A percentile compares a stretch with the other conserved stretches of the same genome.
Conservation (phyloP, 2,329 filamentous ascomycete species). For the Acarospora socialis region DNA sequence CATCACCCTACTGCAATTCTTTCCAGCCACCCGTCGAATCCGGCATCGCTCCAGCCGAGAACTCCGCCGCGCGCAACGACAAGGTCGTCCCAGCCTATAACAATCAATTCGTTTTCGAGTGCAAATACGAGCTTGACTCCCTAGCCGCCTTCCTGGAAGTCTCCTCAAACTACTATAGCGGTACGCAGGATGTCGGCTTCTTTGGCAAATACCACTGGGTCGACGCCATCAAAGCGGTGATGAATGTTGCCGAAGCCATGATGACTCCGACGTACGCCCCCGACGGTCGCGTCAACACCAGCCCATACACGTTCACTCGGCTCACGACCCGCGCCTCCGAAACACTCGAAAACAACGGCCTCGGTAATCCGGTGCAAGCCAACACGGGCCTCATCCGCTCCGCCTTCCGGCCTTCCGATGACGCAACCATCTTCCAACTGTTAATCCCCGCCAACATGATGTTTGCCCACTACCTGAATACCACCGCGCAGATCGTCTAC, state of each 20-base stretch:
- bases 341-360: slow-evolving; percentile 36
- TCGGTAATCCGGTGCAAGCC: slow-evolving; percentile 32
- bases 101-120: slow-evolving; percentile 34
- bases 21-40: slow-evolving; percentile 39
- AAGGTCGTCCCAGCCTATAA: slow-evolving; percentile 29
- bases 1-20: slow-evolving; percentile 40
- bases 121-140: slow-evolving; percentile 41
- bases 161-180: slow-evolving; percentile 34
- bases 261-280: slow-evolving; percentile 33
- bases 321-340: slow-evolving; percentile 21
- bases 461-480: slow-evolving; percentile 50
- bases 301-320: slow-evolving; percentile 34
- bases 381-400: slow-evolving; percentile 35
- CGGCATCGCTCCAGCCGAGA: slow-evolving; percentile 25
- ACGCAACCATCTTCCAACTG: slow-evolving; percentile 35
- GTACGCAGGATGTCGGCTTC: slow-evolving; percentile 33
- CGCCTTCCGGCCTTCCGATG: slow-evolving; percentile 35
- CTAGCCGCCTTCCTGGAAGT: slow-evolving; percentile 37
- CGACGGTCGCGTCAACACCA: slow-evolving; percentile 28
- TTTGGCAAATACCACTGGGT: slow-evolving; percentile 36
- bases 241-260: slow-evolving; percentile 33
- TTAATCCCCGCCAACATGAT: slow-evolving; percentile 46
- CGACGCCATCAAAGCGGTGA: slow-evolving; percentile 29
- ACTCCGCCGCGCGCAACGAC: slow-evolving; percentile 27
- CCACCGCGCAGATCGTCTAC: slow-evolving; percentile 38